Evolutionary conservation across 495 filamentous ascomycete genomes (phyloP).

Genomic region (Physcia stellaris): DNA sequence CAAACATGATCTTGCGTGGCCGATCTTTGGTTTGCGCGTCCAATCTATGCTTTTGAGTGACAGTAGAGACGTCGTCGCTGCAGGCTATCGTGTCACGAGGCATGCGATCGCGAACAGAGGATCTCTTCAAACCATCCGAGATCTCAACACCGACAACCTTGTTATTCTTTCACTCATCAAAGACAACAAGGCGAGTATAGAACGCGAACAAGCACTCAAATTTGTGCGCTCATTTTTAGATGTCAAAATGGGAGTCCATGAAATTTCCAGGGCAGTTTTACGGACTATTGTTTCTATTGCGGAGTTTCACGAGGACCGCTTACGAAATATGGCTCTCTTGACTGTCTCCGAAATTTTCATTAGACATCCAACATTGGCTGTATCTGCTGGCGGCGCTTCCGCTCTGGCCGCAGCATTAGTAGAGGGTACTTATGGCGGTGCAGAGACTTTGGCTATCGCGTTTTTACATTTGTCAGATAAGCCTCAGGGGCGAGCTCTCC

Average conservation of each 20-base stretch:
- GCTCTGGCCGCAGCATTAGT: constrained; percentile 73
- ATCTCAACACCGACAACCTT: constrained; percentile 78
- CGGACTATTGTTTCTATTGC: constrained; percentile 81
- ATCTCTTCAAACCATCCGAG: constrained; percentile 77
- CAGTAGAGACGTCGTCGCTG: constrained; percentile 87
- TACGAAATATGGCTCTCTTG: constrained; percentile 79
- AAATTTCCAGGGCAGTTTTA: constrained; percentile 75
- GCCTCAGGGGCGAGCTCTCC: constrained; percentile 62
- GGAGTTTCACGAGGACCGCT: constrained; percentile 74
- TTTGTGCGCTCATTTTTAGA: constrained; percentile 93
- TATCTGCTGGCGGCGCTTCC: constrained; percentile 66
- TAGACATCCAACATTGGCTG: constrained; percentile 64
- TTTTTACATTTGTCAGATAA: constrained; percentile 83
- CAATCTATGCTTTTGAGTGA: constrained; percentile 92
- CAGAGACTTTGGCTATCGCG: constrained; percentile 68
- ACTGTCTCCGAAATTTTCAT: constrained; percentile 86
- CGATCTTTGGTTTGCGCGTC: constrained; percentile 80
- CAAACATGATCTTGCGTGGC: constrained; percentile 93
- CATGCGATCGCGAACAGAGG: constrained; percentile 87
- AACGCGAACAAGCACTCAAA: constrained; percentile 92
- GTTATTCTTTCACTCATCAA: constrained; percentile 87
- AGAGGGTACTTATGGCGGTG: constrained; percentile 82
- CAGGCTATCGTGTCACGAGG: constrained; percentile 82
- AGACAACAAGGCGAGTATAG: constrained; percentile 87
- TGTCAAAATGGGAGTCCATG: constrained; percentile 80